Evolutionary conservation across 140 eudicot genomes (phyloP).

Genomic region (Oenanthe javanica): DNA sequence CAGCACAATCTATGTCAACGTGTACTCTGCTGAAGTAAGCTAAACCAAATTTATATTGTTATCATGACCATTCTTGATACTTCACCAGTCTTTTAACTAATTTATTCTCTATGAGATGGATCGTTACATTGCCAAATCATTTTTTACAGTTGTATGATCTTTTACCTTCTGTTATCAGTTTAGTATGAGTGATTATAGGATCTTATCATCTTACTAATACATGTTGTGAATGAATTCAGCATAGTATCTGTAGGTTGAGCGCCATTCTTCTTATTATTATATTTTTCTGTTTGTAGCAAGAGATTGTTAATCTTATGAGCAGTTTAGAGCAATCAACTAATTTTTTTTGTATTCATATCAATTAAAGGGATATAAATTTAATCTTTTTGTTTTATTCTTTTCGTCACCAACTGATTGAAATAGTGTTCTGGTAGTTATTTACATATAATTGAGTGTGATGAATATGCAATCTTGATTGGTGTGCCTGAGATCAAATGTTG

Average conservation of each 20-base stretch:
- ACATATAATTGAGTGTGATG: not conserved
- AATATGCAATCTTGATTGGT: not conserved
- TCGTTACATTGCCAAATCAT: not conserved
- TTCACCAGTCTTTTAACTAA: not conserved
- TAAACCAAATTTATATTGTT: not conserved
- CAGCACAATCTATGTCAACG: not conserved
- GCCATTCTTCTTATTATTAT: not conserved
- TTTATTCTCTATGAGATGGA: not conserved
- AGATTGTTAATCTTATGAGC: not conserved
- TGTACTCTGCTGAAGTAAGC: constrained; percentile 4
- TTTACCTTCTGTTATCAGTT: not conserved
- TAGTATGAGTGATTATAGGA: not conserved
- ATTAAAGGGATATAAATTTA: not conserved
- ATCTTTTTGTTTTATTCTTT: not conserved
- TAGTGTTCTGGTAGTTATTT: not conserved
- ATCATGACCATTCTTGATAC: not conserved
- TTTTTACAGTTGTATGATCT: not conserved
- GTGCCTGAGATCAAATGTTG: not conserved
- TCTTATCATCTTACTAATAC: not conserved
- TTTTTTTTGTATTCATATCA: not conserved
- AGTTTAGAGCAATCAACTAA: not conserved
- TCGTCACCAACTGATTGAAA: not conserved
- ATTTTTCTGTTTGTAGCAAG: not conserved
- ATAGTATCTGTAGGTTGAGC: not conserved
- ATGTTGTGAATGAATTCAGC: not conserved